These are phyloP conservation scores for Capsicum pubescens DNA, from an alignment of 257 asterid genomes.

Conservation along the genomic window DNA sequence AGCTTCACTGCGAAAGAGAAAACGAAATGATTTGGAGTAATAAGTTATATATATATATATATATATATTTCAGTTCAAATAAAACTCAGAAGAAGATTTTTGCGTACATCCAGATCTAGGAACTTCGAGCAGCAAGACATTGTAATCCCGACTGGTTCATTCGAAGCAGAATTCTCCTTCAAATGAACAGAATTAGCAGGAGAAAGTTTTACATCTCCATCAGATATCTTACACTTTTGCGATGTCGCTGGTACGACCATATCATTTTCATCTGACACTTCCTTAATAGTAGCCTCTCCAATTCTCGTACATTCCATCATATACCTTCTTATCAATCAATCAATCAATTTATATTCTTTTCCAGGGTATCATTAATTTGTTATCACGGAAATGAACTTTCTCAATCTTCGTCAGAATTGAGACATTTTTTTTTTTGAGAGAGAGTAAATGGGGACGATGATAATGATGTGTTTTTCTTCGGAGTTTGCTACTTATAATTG, in stretches of 20 bases:
- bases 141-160: not conserved
- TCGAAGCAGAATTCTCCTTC: conserved; percentile 30
- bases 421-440: conserved; percentile 39
- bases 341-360: not conserved
- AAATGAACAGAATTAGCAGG: conserved; percentile 35
- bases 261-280: conserved; percentile 23
- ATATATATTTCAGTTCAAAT: not conserved
- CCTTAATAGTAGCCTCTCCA: conserved; percentile 38
- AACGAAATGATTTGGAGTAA: not conserved
- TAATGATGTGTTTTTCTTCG: conserved; percentile 20
- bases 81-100: not conserved
- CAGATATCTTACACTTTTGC: conserved; percentile 51
- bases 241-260: conserved; percentile 27
- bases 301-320: conserved; percentile 35
- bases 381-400: not conserved
- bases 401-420: not conserved
- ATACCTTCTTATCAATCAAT: conserved; percentile 24
- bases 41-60: not conserved
- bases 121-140: conserved; percentile 43
- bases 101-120: conserved; percentile 63
- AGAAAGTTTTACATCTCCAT: not conserved
- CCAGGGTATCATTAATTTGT: no score
- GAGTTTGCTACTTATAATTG: conserved; percentile 15
- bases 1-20: conserved; percentile 41
- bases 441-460: conserved; percentile 34